Conservation (phyloP, 805 yeast species). For the Candida chauliodis region DNA sequence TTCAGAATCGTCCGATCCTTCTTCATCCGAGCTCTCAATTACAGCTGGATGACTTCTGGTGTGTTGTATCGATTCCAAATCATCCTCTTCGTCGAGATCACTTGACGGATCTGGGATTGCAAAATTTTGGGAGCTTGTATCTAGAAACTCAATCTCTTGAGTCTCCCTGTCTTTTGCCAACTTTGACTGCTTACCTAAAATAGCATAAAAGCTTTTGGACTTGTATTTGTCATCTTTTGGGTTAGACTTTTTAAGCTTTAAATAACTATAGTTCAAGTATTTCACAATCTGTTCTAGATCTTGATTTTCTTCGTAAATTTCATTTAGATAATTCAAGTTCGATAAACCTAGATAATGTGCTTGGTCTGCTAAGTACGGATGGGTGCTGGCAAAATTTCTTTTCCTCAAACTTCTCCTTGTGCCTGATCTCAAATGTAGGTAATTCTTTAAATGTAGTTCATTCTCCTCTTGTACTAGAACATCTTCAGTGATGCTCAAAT, state of each 20-base stretch:
- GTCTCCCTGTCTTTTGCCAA: conserved; percentile 7
- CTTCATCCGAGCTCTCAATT: conserved; percentile 1
- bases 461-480: conserved; percentile 4
- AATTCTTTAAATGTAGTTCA: conserved; percentile 9
- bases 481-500: neutral
- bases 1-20: conserved; percentile 7
- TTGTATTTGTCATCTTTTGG: conserved; percentile 39
- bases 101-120: neutral
- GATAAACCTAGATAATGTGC: conserved; percentile 42
- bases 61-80: neutral
- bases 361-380: conserved; percentile 43
- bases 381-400: conserved; percentile 41
- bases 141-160: neutral
- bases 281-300: conserved; percentile 31
- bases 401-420: conserved; percentile 31
- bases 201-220: conserved; percentile 35
- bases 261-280: conserved; percentile 33
- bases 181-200: conserved; percentile 24
- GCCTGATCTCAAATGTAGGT: conserved; percentile 8
- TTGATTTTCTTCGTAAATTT: conserved; percentile 31
- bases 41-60: conserved; percentile 1
- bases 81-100: too few relatives aligned
- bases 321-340: conserved; percentile 32
- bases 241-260: conserved; percentile 25
- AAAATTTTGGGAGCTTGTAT: neutral